Evolutionary conservation across 2,329 filamentous ascomycete species (phyloP), one percentile per base, ranked within the genome.

Genomic region (Ceratocystis cacaofunesta): DNA sequence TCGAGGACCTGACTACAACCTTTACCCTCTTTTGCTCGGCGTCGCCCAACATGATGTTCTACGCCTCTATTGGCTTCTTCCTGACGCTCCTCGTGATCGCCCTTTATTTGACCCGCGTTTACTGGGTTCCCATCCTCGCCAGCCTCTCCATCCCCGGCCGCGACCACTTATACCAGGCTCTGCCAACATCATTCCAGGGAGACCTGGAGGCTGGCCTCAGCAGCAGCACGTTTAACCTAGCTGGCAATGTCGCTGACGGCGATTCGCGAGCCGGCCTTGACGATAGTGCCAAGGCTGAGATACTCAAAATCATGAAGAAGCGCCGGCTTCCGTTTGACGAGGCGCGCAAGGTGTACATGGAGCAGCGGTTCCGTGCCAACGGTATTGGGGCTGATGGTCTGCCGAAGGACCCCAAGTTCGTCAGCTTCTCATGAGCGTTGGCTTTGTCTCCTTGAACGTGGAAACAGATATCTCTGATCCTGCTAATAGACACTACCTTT

Each of bases 361-460:
- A 96, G 77, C 85, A 88, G 71, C 80, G 86, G 66, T 96, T 99
- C 77, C 85, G 85, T 73, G 90, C 86, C 73, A 90, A 95, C 71
- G 89, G 89, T 63, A 96, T 99, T 73, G 90, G 86, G 1, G 82
- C 88, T 4, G 94, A 99, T 75, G 94, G 94, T 3, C 78, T 86
- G 70, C 94, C 94, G 68, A 82, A 85, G 73, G 92, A 97, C 78
- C 91, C 92, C 68, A 96, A 96, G 78, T 95, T 96, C 73, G 91
- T 97, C 67, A 95, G 89, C 73, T 97, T 97, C 76, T 78, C 76
- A 58, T 77, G 69, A 74, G 46, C 25, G 50, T n/a, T 6, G n/a
- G 46, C 10, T n/a, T 22, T 10, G 36, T 36, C 32, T 36, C 32
- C 32, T 36, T 36, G 32, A 36, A 10, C 32, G 8, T 36, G 10